Evolutionary conservation across 352 stramenopile genomes (phyloP).

Genomic region (Pythium oligandrum): DNA sequence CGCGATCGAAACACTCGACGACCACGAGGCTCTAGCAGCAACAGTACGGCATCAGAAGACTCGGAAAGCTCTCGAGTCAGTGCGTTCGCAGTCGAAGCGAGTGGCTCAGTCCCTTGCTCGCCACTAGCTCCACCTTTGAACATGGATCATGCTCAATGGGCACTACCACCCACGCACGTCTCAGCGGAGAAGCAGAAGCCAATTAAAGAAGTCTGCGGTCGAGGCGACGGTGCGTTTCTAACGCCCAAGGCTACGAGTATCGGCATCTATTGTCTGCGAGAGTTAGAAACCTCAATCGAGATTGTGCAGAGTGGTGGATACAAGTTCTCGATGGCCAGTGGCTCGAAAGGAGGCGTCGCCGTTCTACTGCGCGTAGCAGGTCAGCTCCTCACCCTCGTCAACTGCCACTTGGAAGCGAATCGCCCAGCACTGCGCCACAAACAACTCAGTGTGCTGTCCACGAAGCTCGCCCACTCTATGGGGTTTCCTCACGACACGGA

Average conservation of each 20-base stretch:
- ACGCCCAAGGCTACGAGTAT: constrained; percentile 64
- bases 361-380: constrained; percentile 36
- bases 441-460: constrained; percentile 47
- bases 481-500: constrained; percentile 13
- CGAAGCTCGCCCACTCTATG: constrained; percentile 41
- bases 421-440: constrained; percentile 35
- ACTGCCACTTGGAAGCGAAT: constrained; percentile 70
- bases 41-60: neutral
- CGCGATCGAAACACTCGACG: neutral
- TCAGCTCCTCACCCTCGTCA: constrained; percentile 60
- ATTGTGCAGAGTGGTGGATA: constrained; percentile 43
- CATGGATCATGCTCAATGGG: too few relatives aligned
- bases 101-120: neutral
- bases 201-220: constrained; percentile 39
- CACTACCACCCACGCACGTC: too few relatives aligned
- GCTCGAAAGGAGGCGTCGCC: constrained; percentile 59
- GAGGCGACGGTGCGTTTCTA: constrained; percentile 60
- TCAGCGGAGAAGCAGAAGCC: constrained; percentile 4
- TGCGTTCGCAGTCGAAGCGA: constrained; percentile 14
- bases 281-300: constrained; percentile 32
- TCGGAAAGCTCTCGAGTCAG: constrained; percentile 7
- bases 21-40: neutral
- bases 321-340: constrained; percentile 52
- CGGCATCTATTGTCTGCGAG: constrained; percentile 42
- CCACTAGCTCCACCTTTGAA: neutral